phyloP scores from a whole-genome alignment of 2,329 filamentous ascomycete species.

The Fusarium protoensiforme region DNA sequence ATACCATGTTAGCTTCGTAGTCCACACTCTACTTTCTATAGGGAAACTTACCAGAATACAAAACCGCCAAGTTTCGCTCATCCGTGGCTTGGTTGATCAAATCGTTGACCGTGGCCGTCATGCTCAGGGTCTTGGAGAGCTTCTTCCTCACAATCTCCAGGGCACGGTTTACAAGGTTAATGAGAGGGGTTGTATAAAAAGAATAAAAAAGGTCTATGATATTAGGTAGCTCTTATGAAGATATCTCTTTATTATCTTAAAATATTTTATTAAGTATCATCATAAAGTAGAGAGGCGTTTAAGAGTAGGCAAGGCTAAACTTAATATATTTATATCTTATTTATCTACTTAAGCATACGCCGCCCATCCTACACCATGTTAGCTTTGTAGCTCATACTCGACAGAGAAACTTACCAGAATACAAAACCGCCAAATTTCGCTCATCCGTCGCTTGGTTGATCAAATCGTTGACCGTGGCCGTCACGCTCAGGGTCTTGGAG shows the following conservation, averaged over 20 bases:
- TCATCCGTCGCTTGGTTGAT: conserved; percentile 97
- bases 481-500: conserved; percentile 91
- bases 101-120: conserved; percentile 95
- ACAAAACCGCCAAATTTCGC: conserved; percentile 89
- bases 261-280: too few species aligned
- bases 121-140: conserved; percentile 91
- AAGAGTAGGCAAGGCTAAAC: too few species aligned
- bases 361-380: conserved; percentile 54
- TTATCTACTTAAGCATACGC: conserved; percentile 53
- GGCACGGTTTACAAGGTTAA: too few species aligned
- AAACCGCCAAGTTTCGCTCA: conserved; percentile 87
- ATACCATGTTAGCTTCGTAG: conserved; percentile 33
- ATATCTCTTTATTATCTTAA: too few species aligned
- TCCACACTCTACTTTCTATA: not conserved
- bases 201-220: too few species aligned
- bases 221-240: too few species aligned
- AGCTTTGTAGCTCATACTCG: conserved; percentile 20
- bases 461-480: conserved; percentile 94
- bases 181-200: too few species aligned
- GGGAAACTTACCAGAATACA: conserved; percentile 78
- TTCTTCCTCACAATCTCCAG: conserved; percentile 96
- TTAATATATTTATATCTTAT: too few species aligned
- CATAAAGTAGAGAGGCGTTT: too few species aligned
- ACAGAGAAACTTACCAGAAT: conserved; percentile 69
- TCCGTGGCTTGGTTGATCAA: conserved; percentile 96